Evolutionary conservation across 1,139 yeast species (phyloP).

Genomic region (Yamadazyma taylorii): DNA sequence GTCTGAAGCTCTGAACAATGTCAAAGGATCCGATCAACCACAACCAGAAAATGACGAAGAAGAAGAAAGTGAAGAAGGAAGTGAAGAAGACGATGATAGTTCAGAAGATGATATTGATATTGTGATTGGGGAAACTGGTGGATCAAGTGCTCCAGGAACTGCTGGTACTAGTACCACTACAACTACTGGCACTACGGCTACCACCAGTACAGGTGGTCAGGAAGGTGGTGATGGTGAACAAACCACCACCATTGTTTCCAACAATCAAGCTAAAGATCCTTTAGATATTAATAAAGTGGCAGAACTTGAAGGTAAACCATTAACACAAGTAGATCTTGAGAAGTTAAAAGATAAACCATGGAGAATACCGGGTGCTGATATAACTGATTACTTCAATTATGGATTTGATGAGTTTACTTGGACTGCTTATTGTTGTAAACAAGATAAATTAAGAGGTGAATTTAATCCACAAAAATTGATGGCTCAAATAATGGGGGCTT

Average conservation of each 20-base stretch:
- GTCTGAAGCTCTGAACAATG: too few relatives aligned
- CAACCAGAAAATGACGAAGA: conserved; percentile 18
- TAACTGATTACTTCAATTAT: conserved; percentile 90
- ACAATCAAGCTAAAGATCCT: conserved; percentile 37
- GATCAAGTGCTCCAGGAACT: conserved; percentile 24
- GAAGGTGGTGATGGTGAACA: conserved; percentile 48
- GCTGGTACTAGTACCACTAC: conserved; percentile 19
- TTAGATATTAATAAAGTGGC: conserved; percentile 81
- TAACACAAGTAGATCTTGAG: conserved; percentile 81
- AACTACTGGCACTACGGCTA: background rate
- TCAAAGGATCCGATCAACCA: too few relatives aligned
- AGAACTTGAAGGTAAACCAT: conserved; percentile 75
- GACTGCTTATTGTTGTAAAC: conserved; percentile 90
- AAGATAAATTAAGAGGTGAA: conserved; percentile 77
- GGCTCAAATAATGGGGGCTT: conserved; percentile 41
- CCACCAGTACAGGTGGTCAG: conserved; percentile 11
- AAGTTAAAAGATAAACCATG: conserved; percentile 92
- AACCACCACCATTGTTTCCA: conserved; percentile 35
- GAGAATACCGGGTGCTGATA: conserved; percentile 96
- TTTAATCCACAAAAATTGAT: conserved; percentile 63
- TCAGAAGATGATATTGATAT: conserved; percentile 48
- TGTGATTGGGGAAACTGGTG: conserved; percentile 33
- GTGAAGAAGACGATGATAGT: conserved; percentile 38
- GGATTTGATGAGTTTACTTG: conserved; percentile 97
- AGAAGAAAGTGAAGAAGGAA: conserved; percentile 32